Evolutionary conservation across 371 early-diverging fungal genomes (phyloP).

Genomic region (Mucor indicus): DNA sequence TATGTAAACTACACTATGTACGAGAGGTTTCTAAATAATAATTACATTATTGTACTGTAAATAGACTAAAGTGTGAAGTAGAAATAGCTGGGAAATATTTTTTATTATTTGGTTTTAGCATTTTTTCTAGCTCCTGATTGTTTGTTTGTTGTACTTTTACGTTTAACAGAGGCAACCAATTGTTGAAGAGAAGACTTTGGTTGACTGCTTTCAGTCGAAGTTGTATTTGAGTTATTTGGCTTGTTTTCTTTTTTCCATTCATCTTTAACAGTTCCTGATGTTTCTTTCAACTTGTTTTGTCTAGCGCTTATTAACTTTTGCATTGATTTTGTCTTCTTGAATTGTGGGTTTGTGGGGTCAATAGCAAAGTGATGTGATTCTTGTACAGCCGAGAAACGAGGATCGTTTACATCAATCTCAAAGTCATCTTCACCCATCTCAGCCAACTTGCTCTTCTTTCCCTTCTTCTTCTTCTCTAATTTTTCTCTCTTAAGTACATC

Average conservation of each 20-base stretch:
- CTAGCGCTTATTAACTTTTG: conserved; percentile 71
- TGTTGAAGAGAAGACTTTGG: conserved; percentile 45
- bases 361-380: conserved; percentile 90
- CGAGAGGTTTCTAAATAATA: too few species aligned
- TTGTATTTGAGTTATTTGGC: conserved; percentile 2
- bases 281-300: conserved; percentile 50
- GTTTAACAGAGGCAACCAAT: conserved; percentile 58
- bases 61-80: too few species aligned
- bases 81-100: too few species aligned
- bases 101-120: too few species aligned
- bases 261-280: conserved; percentile 13
- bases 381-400: conserved; percentile 81
- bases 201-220: background rate
- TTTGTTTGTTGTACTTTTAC: conserved; percentile 47
- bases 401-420: conserved; percentile 79
- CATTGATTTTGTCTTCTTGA: conserved; percentile 94
- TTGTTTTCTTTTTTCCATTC: conserved; percentile 35
- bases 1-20: too few species aligned
- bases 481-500: conserved; percentile 89
- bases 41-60: too few species aligned
- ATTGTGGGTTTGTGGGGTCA: conserved; percentile 93
- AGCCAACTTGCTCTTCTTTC: conserved; percentile 49
- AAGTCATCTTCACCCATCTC: conserved; percentile 72
- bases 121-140: conserved; percentile 35
- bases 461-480: conserved; percentile 67